Evolutionary conservation across 352 stramenopile genomes (phyloP).

Genomic region (Globisporangium yorkense): DNA sequence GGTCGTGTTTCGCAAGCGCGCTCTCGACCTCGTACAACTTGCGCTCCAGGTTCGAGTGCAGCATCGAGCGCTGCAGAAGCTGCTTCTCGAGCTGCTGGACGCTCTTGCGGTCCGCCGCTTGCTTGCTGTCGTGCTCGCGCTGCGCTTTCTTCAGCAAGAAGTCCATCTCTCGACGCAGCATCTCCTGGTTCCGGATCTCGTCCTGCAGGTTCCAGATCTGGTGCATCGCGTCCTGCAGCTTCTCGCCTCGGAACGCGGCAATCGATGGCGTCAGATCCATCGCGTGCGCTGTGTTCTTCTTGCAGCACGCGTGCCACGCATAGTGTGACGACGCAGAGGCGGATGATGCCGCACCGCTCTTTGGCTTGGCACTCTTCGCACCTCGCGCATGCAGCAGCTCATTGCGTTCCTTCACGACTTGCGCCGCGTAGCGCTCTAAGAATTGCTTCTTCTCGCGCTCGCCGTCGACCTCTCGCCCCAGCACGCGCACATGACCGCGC

Average conservation of each 20-base stretch:
- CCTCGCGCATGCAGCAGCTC: constrained; percentile 60
- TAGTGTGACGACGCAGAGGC: constrained; percentile 32
- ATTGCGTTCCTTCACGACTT: constrained; percentile 85
- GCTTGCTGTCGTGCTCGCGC: constrained; percentile 66
- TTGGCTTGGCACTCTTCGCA: constrained; percentile 32
- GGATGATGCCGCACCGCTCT: constrained; percentile 1
- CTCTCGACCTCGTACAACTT: constrained; percentile 74
- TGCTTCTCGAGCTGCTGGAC: constrained; percentile 75
- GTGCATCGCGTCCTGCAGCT: constrained; percentile 51
- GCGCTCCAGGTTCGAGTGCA: constrained; percentile 54
- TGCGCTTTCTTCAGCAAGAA: constrained; percentile 70
- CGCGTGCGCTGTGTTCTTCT: constrained; percentile 61
- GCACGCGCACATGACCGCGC: constrained; percentile 47
- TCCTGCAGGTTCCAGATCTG: constrained; percentile 45
- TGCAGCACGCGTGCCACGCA: constrained; percentile 80
- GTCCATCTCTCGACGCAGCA: constrained; percentile 52
- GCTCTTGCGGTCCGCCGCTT: constrained; percentile 47
- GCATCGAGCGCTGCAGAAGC: constrained; percentile 54
- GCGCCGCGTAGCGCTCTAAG: constrained; percentile 69
- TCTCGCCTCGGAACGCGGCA: constrained; percentile 63
- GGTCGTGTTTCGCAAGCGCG: constrained; percentile 42
- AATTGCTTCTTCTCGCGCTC: constrained; percentile 80
- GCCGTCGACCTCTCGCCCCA: constrained; percentile 36
- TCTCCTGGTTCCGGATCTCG: constrained; percentile 58
- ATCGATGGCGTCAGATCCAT: constrained; percentile 73